Evolutionary conservation across 2,329 filamentous ascomycete species (phyloP).

Genomic region (Paraconiothyrium brasiliense): DNA sequence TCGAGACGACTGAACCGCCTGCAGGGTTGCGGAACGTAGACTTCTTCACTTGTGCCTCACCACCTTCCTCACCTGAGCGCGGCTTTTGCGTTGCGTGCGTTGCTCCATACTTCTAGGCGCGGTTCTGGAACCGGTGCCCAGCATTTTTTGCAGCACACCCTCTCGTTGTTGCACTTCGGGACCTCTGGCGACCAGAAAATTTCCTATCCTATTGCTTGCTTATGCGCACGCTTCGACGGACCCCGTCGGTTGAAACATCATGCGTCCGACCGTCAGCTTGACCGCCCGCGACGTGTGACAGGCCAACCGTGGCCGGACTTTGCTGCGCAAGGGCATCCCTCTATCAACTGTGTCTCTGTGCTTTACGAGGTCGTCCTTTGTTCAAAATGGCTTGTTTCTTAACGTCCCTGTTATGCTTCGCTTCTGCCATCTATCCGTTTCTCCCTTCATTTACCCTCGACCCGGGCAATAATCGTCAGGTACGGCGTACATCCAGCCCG

Average conservation of each 20-base stretch:
- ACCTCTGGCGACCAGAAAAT: slow-evolving; percentile 14
- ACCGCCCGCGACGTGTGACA: slow-evolving; percentile 23
- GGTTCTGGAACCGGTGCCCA: neutral
- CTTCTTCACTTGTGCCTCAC: slow-evolving; percentile 6
- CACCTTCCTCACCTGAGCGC: slow-evolving; percentile 2
- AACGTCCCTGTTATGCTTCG: slow-evolving; percentile 24
- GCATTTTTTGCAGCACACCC: slow-evolving; percentile 3
- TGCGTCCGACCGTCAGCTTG: slow-evolving; percentile 24
- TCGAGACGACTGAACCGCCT: slow-evolving; percentile 13
- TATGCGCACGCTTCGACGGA: slow-evolving; percentile 21
- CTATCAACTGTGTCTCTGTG: slow-evolving; percentile 16
- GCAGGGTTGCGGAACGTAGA: slow-evolving; percentile 1
- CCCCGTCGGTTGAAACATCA: slow-evolving; percentile 23
- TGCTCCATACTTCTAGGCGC: neutral
- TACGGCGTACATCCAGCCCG: slow-evolving; percentile 17
- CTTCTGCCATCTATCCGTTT: slow-evolving; percentile 25
- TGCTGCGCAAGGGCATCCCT: slow-evolving; percentile 14
- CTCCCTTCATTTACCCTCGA: slow-evolving; percentile 24
- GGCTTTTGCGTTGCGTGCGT: neutral
- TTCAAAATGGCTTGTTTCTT: slow-evolving; percentile 22
- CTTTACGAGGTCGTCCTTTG: slow-evolving; percentile 17
- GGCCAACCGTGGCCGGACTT: slow-evolving; percentile 10
- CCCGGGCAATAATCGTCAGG: slow-evolving; percentile 31
- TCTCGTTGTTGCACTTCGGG: slow-evolving; percentile 11
- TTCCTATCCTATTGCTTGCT: slow-evolving; percentile 19